Evolutionary conservation across 305 asterid genomes (phyloP), one percentile per base, ranked within the genome.

Genomic region (Petunia hybrid): DNA sequence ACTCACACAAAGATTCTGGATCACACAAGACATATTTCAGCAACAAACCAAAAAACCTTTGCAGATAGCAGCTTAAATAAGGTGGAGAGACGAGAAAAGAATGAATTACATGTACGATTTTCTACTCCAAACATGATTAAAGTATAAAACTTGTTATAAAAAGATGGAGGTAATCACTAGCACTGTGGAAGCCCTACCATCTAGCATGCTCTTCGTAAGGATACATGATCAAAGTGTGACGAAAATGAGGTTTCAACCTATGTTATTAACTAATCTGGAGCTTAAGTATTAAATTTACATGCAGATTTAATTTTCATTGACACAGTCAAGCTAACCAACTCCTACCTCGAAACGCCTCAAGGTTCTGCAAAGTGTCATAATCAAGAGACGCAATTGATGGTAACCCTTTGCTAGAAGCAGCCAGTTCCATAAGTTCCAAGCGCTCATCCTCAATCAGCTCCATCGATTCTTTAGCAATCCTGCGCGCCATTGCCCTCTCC

Each of bases 361-460:
- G 99, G 87, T 91, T 91, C 81, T 97, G 98, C 83, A 95, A 80
- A 38, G 97, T 87, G 80, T 90, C 95, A 85, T 89, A 92, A 88
- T 93, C 97, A 84, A 97, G 98, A 79, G 98, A 89, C 65, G 88
- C 85, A 63, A 97, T 89, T 69, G 99, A 97, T 73, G 97, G 91
- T 59, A 97, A 84, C 65, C 97, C 97, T 89, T 91, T 97, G 88
- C 92, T 89, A 65, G 92, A 87, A 82, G 98, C 97, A 86, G 99
- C 99, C 87, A 97, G 83, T 83, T 97, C 99, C 99, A 97, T 94
- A 66, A 97, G 88, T 83, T 97, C 99, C 55, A 97, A 89, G 36
- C 99, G 98, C 83, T 97, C 99, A 85, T 97, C 99, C 88, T 97
- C 99, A 80, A 97, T 97, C 63, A 94, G 90, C 88, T 94, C 99